phyloP scores from a whole-genome alignment of 371 early-diverging fungal species.

The Conidiobolus incongruus region DNA sequence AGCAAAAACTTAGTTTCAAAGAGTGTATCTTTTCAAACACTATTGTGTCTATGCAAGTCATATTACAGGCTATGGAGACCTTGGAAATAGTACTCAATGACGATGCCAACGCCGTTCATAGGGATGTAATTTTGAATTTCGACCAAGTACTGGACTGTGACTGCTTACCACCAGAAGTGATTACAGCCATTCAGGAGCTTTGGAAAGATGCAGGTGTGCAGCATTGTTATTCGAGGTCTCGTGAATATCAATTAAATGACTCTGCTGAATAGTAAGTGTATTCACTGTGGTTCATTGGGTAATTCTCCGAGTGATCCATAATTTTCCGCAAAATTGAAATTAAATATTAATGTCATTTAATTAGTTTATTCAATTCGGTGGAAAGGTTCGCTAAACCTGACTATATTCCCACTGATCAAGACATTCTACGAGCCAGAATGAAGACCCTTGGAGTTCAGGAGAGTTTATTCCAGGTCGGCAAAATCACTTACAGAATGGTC shows the following conservation, averaged over 20 bases:
- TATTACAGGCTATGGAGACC: constrained; percentile 67
- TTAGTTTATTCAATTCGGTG: constrained; percentile 66
- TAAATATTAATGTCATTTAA: not conserved
- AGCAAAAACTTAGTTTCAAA: constrained; percentile 69
- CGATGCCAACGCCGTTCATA: constrained; percentile 18
- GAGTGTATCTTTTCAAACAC: constrained; percentile 81
- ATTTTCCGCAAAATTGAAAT: not conserved
- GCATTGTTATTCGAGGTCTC: constrained; percentile 39
- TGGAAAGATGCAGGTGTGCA: constrained; percentile 61
- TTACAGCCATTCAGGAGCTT: constrained; percentile 43
- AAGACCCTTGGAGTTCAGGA: constrained; percentile 77
- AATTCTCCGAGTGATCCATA: not conserved
- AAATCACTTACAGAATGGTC: constrained; percentile 62
- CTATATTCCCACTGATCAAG: constrained; percentile 73
- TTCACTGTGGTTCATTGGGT: not conserved
- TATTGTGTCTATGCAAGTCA: constrained; percentile 71
- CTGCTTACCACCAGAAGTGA: constrained; percentile 17
- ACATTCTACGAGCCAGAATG: constrained; percentile 53
- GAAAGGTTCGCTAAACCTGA: constrained; percentile 48
- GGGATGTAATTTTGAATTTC: constrained; percentile 8
- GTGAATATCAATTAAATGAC: constrained; percentile 73
- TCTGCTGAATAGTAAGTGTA: constrained; percentile 49
- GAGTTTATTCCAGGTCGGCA: constrained; percentile 56
- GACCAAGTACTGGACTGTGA: constrained; percentile 20
- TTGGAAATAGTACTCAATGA: constrained; percentile 38